Evolutionary conservation across 2,329 filamentous ascomycete genomes (phyloP), one percentile per base, ranked within the genome.

Genomic region (Fusarium abutilonis): DNA sequence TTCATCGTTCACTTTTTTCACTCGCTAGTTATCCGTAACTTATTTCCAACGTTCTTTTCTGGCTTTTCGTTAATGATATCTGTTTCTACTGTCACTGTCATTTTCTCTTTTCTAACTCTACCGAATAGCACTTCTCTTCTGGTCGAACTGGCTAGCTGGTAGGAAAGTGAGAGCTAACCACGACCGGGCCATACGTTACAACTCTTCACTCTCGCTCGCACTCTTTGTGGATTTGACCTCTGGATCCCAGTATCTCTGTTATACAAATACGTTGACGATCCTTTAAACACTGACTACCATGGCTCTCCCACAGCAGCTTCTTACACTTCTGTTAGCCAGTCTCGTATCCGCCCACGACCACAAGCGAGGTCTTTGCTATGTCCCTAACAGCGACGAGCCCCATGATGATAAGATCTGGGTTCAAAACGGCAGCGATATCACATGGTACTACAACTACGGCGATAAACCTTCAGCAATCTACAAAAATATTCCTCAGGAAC

Each of bases 361-460:
- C 14, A 93, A 93, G 75, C 89, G 91, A 66, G 91, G 91, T 26
- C 87, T 95, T 48, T 83, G 87, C 70, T 90, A 88, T 74, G 84
- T 90, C 15, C 82, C 85, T 7, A 84, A 86, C 56, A 62, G 76
- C 6, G 72, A 83, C 1, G 77, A 81, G 53, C 80, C 85, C 1
- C 56, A 78, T 14, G 91, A 94, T 76, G 86, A 92, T 76, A 73
- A 80, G 42, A 80, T 89, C 68, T 93, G 90, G 89, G 77, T 80
- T 10, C 73, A 79, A 39, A 48, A 78, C 6, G 80, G 79, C 34
- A 85, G 83, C 15, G 83, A 86, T 38, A 76, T 94, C 52, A 89
- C 86, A 4, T 95, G 91, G 91, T 95, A 95, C 80, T 95, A 94
- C 82, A 94, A 93, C 79, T 95, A 93, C 75, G 75, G 77, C 23